These are phyloP conservation scores for Biscogniauxia sp. DNA, from an alignment of 2,329 filamentous ascomycete genomes.

Conservation along the genomic window DNA sequence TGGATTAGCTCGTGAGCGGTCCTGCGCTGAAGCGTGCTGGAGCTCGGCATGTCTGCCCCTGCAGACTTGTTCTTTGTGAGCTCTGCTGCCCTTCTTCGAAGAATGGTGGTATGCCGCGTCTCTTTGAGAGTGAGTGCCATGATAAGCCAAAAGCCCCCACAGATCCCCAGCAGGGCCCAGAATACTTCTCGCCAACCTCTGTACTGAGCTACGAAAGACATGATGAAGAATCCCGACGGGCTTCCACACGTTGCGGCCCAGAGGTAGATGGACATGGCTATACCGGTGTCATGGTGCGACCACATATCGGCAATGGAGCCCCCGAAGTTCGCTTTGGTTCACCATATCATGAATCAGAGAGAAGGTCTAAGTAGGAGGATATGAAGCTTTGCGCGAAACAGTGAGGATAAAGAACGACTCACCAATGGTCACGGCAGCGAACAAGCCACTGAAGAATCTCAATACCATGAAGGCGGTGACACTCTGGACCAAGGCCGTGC, in stretches of 20 bases:
- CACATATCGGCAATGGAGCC: constrained; percentile 46
- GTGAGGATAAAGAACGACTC: neutral
- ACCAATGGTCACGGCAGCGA: constrained; percentile 36
- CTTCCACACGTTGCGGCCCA: constrained; percentile 46
- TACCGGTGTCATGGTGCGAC: constrained; percentile 39
- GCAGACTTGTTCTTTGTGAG: constrained; percentile 25
- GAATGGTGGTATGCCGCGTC: constrained; percentile 43
- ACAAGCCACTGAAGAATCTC: constrained; percentile 43
- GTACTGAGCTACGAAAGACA: constrained; percentile 43
- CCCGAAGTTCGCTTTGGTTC: constrained; percentile 34
- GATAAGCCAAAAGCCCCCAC: constrained; percentile 41
- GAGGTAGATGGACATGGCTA: constrained; percentile 34
- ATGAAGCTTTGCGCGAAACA: too few species aligned
- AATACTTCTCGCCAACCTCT: constrained; percentile 43
- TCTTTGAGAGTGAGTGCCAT: constrained; percentile 40
- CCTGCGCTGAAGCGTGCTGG: constrained; percentile 37
- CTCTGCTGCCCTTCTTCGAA: constrained; percentile 34
- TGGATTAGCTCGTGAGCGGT: constrained; percentile 37
- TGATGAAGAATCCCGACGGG: constrained; percentile 44
- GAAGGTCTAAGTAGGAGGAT: too few species aligned
- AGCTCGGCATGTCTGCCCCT: constrained; percentile 31
- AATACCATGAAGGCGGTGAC: constrained; percentile 41
- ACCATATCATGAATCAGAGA: neutral
- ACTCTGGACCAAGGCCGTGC: constrained; percentile 40
- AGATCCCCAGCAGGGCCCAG: constrained; percentile 45